Base-by-base conservation (phyloP, 2,329 filamentous ascomycete species). In the Aspergillus brasiliensis region DNA sequence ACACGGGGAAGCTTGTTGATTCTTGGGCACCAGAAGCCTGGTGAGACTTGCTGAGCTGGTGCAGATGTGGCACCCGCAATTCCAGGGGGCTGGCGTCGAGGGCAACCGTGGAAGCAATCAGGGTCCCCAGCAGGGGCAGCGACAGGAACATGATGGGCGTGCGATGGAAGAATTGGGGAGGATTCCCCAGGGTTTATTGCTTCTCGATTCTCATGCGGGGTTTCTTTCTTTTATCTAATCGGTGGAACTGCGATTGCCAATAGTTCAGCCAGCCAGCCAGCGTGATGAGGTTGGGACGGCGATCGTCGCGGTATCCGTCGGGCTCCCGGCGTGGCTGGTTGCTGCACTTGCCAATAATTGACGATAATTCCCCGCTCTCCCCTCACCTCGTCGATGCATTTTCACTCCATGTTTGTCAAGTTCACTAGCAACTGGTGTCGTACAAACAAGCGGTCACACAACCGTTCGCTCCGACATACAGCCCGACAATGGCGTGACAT, bases 1-100 rank as follows among this genome's bases (percentile, higher is more conserved):
- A 71, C 27, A 74, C 78, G 3, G 82, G 57, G 11, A 46, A 55
- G 3, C 15, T 49, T 2, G 25, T n/a, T 10, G 46, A 49, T 17
- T 49, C 25, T 1, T n/a, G 23, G 15, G 19, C 17, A 25, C 10
- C 2, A 17, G 46, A 13, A 1, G 2, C 15, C 11, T 49, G 46
- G 10, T 34, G 31, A 34, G 31, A 2, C 31, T 34, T 34, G 31
- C 40, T 44, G 40, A 44, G 40, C 8, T 49, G 46, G 46, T 11
- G 23, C 25, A 49, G 15, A 7, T 49, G 46, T 28, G 46, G 46
- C 15, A 7, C 7, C 46, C 46, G 46, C 25, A 17, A 11, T 13
- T 28, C 46, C 27, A 49, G 15, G 17, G 46, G 46, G n/a, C 46
- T 49, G 46, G 25, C 27, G 21, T 49, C 46, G 1, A 49, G 46